phyloP scores from a whole-genome alignment of 768 basidiomycete species.

The Serendipita vermifera region DNA sequence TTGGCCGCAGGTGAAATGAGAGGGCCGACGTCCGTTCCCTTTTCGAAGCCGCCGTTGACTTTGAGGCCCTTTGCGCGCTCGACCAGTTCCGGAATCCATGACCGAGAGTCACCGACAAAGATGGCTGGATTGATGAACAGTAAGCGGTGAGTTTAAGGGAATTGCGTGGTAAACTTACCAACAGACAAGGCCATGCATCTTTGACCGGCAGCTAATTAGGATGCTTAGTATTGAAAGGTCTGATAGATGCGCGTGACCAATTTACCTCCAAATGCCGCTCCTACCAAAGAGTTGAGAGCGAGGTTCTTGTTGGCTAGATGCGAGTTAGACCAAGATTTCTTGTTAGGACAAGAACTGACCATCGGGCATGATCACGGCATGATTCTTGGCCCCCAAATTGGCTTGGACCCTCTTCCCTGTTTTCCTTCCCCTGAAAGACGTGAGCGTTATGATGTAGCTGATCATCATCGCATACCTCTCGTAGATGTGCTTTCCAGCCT shows the following conservation, averaged over 20 bases:
- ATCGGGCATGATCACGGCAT: slow-evolving; percentile 86
- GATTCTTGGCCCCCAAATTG: slow-evolving; percentile 94
- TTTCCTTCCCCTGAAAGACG: slow-evolving; percentile 43
- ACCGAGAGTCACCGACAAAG: slow-evolving; percentile 58
- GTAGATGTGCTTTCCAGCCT: slow-evolving; percentile 88
- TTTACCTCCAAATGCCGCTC: slow-evolving; percentile 76
- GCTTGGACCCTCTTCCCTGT: slow-evolving; percentile 85
- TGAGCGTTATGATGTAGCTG: slow-evolving; percentile 12
- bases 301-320: slow-evolving; percentile 71
- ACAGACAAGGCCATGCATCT: slow-evolving; percentile 96
- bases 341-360: slow-evolving; percentile 34
- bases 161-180: slow-evolving; percentile 33
- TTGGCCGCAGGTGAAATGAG: slow-evolving; percentile 61
- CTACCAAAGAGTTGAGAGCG: slow-evolving; percentile 80
- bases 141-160: neutral
- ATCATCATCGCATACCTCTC: slow-evolving; percentile 41
- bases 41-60: slow-evolving; percentile 85
- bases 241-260: slow-evolving; percentile 18
- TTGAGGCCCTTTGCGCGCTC: slow-evolving; percentile 68
- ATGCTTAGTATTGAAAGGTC: too few species aligned
- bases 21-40: slow-evolving; percentile 59
- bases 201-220: slow-evolving; percentile 83
- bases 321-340: neutral
- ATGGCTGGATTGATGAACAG: slow-evolving; percentile 33
- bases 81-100: slow-evolving; percentile 79